Percentiles rank a stretch among this genome's conserved stretches.
These are phyloP conservation scores for Apiospora pterosperma DNA, from an alignment of 2,329 filamentous ascomycete species.

Conservation along the genomic window DNA sequence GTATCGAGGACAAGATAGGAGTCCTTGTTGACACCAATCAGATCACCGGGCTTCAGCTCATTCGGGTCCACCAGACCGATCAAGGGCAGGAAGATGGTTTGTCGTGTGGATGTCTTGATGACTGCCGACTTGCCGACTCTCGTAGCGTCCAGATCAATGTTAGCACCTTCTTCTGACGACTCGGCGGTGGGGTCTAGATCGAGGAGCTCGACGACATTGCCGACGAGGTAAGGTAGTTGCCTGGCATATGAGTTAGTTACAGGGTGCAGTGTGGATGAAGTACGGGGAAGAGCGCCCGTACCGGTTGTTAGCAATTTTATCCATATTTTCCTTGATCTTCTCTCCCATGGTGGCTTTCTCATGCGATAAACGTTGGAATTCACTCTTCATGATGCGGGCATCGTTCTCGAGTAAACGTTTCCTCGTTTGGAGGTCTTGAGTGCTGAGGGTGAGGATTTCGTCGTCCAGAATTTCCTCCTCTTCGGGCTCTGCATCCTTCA, in stretches of 20 bases:
- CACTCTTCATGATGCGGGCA: slow-evolving; percentile 97
- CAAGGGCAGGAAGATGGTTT: slow-evolving; percentile 96
- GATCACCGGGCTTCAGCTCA: slow-evolving; percentile 88
- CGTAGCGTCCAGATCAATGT: slow-evolving; percentile 96
- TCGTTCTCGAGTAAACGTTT: slow-evolving; percentile 95
- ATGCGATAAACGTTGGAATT: slow-evolving; percentile 88
- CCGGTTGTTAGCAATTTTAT: slow-evolving; percentile 99
- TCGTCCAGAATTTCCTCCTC: slow-evolving; percentile 85
- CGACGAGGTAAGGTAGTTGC: slow-evolving; percentile 96
- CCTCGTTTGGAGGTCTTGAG: slow-evolving; percentile 89
- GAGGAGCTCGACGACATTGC: slow-evolving; percentile 95
- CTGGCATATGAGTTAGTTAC: slow-evolving; percentile 42
- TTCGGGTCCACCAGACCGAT: slow-evolving; percentile 97
- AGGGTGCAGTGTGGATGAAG: slow-evolving; percentile 9
- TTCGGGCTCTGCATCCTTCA: slow-evolving; percentile 76
- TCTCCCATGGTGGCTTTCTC: slow-evolving; percentile 96
- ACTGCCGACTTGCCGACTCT: slow-evolving; percentile 97
- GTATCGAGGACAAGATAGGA: slow-evolving; percentile 97
- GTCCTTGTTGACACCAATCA: slow-evolving; percentile 99
- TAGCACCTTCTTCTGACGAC: slow-evolving; percentile 94
- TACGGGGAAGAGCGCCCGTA: slow-evolving; percentile 32
- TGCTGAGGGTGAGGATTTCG: slow-evolving; percentile 89
- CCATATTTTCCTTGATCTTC: slow-evolving; percentile 98
- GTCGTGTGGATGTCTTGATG: slow-evolving; percentile 97
- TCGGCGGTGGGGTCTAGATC: slow-evolving; percentile 96